A percentile compares a stretch with the other conserved stretches of the same genome.
These are phyloP conservation scores for Hyparrhenia diplandra DNA, from an alignment of 176 grass and related monocot genomes.

Conservation along the genomic window DNA sequence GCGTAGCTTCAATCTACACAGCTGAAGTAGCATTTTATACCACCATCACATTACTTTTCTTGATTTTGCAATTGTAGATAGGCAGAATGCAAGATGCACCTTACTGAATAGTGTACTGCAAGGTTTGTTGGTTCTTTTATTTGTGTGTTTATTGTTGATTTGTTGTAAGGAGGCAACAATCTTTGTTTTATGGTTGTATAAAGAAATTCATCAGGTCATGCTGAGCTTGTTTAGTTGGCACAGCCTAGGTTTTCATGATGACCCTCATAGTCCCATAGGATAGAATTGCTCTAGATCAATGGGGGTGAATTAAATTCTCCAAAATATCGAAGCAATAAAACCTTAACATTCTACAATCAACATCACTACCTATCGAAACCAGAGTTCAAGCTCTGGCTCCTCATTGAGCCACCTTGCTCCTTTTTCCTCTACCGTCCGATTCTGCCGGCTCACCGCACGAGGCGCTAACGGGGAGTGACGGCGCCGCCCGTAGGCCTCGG, in stretches of 20 bases:
- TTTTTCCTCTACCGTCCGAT: no score
- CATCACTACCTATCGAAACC: no score
- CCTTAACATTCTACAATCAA: no score
- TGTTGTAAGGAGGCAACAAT: not conserved
- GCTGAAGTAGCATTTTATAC: not conserved
- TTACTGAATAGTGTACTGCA: not conserved
- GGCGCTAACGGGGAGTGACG: no score
- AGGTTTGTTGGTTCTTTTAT: not conserved
- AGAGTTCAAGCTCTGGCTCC: no score
- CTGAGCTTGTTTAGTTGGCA: not conserved
- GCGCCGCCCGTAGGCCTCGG: no score
- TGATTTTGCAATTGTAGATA: not conserved
- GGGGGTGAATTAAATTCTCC: no score
- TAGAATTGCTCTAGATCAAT: no score
- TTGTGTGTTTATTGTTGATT: not conserved
- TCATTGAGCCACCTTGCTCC: no score
- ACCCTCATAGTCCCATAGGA: no score
- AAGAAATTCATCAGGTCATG: not conserved
- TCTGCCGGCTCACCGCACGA: no score
- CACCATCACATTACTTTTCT: not conserved
- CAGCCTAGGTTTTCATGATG: not conserved
- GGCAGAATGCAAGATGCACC: not conserved
- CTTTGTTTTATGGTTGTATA: not conserved
- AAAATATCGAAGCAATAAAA: no score
- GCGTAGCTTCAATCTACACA: conserved; percentile 6